Conservation (phyloP, 306 rosid genomes). For the Rosa multiflora region DNA sequence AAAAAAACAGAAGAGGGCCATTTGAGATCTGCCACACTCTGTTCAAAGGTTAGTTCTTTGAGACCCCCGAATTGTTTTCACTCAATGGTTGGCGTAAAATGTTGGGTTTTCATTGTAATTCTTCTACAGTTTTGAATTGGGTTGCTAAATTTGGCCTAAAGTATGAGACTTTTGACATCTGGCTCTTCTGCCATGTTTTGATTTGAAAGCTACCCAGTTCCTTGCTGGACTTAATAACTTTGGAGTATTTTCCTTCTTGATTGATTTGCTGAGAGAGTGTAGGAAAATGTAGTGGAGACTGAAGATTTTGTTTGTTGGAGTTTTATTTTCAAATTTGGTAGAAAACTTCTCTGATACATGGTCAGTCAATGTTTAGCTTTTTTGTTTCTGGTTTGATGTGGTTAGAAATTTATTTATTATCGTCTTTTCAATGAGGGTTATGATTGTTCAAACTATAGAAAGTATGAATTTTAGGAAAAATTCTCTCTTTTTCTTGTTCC, state of each 20-base stretch:
- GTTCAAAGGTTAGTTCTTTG: slow-evolving; percentile 44
- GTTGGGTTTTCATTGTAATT: neutral
- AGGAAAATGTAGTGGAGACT: neutral
- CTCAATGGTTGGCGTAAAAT: slow-evolving; percentile 8
- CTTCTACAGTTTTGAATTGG: neutral
- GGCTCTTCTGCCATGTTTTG: neutral
- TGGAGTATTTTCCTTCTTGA: neutral
- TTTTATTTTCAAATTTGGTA: slow-evolving; percentile 1
- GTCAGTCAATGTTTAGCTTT: neutral
- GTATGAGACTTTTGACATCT: slow-evolving; percentile 8
- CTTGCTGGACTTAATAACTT: slow-evolving; percentile 21
- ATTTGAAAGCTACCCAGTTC: slow-evolving; percentile 16
- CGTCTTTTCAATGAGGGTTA: neutral
- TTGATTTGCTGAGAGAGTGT: slow-evolving; percentile 25
- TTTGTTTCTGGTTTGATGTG: neutral
- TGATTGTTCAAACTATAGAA: neutral
- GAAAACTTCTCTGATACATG: slow-evolving; percentile 10
- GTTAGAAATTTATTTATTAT: slow-evolving; percentile 20
- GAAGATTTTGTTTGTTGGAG: slow-evolving; percentile 7
- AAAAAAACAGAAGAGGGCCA: slow-evolving; percentile 20
- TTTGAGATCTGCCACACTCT: slow-evolving; percentile 64
- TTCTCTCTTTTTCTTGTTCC: neutral
- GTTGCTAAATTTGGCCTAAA: slow-evolving; percentile 5
- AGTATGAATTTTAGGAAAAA: neutral
- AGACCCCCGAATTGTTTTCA: slow-evolving; percentile 12